These are phyloP conservation scores for Barnettozyma siamensis DNA, from an alignment of 805 yeast genomes.

Conservation along the genomic window DNA sequence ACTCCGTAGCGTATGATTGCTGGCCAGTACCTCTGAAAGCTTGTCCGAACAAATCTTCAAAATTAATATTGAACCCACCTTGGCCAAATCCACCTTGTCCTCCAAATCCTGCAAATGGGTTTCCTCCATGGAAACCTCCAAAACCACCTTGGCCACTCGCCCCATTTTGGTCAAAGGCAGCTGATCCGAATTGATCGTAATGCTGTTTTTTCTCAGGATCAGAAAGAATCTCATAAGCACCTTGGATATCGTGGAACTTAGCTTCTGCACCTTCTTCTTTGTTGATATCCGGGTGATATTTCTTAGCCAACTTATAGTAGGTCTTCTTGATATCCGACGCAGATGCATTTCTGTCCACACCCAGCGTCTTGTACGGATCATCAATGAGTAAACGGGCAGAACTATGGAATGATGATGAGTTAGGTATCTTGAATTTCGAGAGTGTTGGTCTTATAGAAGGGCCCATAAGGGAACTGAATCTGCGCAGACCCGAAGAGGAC, in stretches of 20 bases:
- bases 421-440: neutral
- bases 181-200: slow-evolving; percentile 86
- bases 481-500: neutral
- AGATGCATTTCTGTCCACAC: slow-evolving; percentile 66
- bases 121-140: slow-evolving; percentile 34
- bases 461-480: neutral
- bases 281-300: slow-evolving; percentile 95
- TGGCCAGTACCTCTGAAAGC: slow-evolving; percentile 39
- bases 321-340: slow-evolving; percentile 90
- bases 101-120: slow-evolving; percentile 35
- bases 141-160: slow-evolving; percentile 42
- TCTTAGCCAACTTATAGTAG: slow-evolving; percentile 87
- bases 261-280: slow-evolving; percentile 85
- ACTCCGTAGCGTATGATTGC: slow-evolving; percentile 58
- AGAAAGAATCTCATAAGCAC: slow-evolving; percentile 86
- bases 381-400: slow-evolving; percentile 27
- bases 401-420: slow-evolving; percentile 36
- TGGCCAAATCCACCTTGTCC: slow-evolving; percentile 26
- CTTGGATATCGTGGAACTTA: slow-evolving; percentile 88
- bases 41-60: slow-evolving; percentile 59
- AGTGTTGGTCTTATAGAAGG: neutral
- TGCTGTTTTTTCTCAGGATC: slow-evolving; percentile 82
- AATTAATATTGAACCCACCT: slow-evolving; percentile 30
- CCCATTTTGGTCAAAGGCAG: slow-evolving; percentile 56
- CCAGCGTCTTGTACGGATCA: slow-evolving; percentile 84